phyloP scores from a whole-genome alignment of 805 yeast species.

The Tetrapisispora namnaoensis region DNA sequence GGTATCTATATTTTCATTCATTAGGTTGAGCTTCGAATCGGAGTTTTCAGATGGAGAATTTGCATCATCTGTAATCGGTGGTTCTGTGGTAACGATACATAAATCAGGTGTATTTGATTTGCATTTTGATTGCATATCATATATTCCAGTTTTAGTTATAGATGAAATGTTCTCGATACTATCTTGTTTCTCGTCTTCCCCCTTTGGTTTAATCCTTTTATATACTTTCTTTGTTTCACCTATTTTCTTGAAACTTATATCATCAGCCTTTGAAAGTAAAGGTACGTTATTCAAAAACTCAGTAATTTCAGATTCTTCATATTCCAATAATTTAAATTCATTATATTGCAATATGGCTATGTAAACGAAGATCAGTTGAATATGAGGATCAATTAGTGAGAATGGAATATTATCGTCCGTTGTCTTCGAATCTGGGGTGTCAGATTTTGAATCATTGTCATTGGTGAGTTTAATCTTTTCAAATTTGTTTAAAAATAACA shows the following conservation, averaged over 20 bases:
- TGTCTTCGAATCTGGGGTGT: background rate
- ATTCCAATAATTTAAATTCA: conserved; percentile 68
- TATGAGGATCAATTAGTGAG: conserved; percentile 59
- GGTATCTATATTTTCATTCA: background rate
- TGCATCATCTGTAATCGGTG: background rate
- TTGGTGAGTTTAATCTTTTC: conserved; percentile 3
- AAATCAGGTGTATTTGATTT: conserved; percentile 5
- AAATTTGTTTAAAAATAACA: conserved; percentile 18
- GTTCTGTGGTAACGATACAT: conserved; percentile 1
- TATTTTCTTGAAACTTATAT: conserved; percentile 22
- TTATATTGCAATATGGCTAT: conserved; percentile 73
- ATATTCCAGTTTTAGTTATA: background rate
- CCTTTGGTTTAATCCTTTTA: background rate
- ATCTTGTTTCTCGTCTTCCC: background rate
- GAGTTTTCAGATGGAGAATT: background rate
- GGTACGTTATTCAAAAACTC: conserved; percentile 55
- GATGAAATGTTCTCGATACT: too few species aligned
- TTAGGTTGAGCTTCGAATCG: background rate
- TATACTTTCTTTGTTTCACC: background rate
- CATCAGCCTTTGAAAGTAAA: conserved; percentile 26
- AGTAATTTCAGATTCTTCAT: conserved; percentile 82
- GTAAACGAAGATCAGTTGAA: conserved; percentile 64
- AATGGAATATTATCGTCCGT: conserved; percentile 14
- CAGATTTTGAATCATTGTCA: background rate
- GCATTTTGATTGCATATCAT: background rate